These are phyloP conservation scores for Lipomyces anomalus DNA, from an alignment of 805 yeast genomes.

Conservation along the genomic window DNA sequence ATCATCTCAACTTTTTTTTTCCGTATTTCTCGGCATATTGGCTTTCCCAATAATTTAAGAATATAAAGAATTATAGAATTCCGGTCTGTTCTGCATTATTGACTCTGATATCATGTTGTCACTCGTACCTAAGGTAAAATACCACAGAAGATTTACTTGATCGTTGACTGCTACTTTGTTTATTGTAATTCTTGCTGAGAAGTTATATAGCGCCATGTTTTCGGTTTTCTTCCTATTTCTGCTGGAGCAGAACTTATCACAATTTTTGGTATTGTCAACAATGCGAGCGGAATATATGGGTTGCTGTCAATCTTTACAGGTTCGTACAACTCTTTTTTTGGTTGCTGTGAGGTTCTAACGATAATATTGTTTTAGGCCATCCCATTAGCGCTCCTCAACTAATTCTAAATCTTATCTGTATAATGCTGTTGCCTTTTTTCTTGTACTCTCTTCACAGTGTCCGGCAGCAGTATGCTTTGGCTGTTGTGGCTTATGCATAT, in stretches of 20 bases:
- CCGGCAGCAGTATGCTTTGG: constrained; percentile 51
- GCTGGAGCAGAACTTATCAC: constrained; percentile 80
- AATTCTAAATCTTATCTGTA: constrained; percentile 64
- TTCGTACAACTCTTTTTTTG: constrained; percentile 5
- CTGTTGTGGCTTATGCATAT: constrained; percentile 57
- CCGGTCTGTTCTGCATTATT: no score
- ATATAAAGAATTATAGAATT: no score
- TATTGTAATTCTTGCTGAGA: no score
- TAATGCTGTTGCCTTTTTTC: constrained; percentile 59
- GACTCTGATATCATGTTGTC: no score
- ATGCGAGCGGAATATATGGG: constrained; percentile 85
- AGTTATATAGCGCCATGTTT: constrained; percentile 37
- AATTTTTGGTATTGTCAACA: constrained; percentile 72
- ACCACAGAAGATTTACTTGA: no score
- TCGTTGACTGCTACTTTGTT: no score
- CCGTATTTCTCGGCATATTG: no score
- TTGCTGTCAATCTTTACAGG: constrained; percentile 72
- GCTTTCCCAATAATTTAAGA: no score
- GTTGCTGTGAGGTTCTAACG: neutral
- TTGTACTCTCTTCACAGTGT: constrained; percentile 51
- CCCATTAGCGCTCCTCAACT: constrained; percentile 78
- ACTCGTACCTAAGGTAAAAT: no score
- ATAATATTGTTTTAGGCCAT: constrained; percentile 48
- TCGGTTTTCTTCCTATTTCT: constrained; percentile 71
- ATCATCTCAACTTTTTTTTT: no score